Conservation (phyloP, 2,329 filamentous ascomycete species). For the Stachybotrys elegans region DNA sequence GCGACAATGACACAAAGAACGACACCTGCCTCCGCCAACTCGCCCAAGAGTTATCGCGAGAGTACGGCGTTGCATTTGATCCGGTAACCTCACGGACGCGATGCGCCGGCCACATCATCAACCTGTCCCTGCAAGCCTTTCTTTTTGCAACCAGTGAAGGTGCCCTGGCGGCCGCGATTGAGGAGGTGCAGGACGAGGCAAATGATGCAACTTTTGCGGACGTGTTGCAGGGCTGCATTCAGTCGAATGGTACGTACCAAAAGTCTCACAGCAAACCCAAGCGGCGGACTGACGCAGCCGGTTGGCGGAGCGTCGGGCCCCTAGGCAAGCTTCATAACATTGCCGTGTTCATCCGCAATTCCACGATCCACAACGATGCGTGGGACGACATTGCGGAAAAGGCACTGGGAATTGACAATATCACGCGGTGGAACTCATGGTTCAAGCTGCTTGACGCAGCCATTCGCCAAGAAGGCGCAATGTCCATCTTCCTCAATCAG, state of each 20-base stretch:
- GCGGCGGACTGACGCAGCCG: conserved; percentile 1
- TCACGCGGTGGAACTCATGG: conserved; percentile 6
- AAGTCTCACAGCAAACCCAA: background rate
- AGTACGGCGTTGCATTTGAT: conserved; percentile 2
- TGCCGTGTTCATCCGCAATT: conserved; percentile 6
- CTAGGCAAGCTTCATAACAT: conserved; percentile 5
- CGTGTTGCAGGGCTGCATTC: conserved; percentile 2
- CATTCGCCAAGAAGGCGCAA: conserved; percentile 4
- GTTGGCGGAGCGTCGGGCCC: conserved; percentile 2
- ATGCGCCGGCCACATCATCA: background rate
- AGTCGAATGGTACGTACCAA: conserved; percentile 2
- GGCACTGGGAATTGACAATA: conserved; percentile 6
- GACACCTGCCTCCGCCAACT: conserved; percentile 3
- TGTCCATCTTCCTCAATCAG: conserved; percentile 5
- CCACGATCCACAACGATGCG: conserved; percentile 4
- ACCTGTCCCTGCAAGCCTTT: background rate
- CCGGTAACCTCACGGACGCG: background rate
- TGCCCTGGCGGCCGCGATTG: background rate
- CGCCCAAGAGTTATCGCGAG: background rate
- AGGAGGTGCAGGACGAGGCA: background rate
- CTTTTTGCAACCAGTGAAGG: background rate
- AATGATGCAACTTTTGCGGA: conserved; percentile 2
- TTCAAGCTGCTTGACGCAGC: conserved; percentile 5
- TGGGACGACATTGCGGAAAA: conserved; percentile 3
- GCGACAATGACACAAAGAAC: conserved; percentile 1